Conservation (phyloP, 1,139 yeast species). For the Yamadazyma spencermartinsiae region DNA sequence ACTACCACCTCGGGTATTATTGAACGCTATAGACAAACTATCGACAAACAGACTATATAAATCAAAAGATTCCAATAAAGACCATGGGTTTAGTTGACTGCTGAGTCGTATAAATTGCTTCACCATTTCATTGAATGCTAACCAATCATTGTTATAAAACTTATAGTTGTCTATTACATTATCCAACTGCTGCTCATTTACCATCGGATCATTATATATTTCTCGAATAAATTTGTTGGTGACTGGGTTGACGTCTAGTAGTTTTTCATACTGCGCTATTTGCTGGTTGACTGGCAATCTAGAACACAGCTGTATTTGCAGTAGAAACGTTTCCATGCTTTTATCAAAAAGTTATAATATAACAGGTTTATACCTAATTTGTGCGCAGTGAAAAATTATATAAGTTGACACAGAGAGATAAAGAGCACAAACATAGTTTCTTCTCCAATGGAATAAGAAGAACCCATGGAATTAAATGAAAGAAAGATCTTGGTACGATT, state of each 20-base stretch:
- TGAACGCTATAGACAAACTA: constrained; percentile 59
- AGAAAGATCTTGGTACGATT: constrained; percentile 16
- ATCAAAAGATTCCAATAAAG: constrained; percentile 58
- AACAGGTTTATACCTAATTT: not conserved
- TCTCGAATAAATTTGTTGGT: constrained; percentile 5
- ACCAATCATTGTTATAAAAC: constrained; percentile 34
- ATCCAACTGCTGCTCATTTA: not conserved
- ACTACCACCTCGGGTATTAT: constrained; percentile 51
- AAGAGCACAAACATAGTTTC: too few species aligned
- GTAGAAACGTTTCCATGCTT: constrained; percentile 1
- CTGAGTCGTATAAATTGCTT: constrained; percentile 52
- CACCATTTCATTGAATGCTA: constrained; percentile 53
- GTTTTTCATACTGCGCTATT: constrained; percentile 4
- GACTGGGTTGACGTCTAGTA: constrained; percentile 9
- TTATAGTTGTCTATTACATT: constrained; percentile 8
- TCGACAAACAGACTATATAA: constrained; percentile 52
- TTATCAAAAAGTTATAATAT: not conserved
- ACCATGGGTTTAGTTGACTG: constrained; percentile 60
- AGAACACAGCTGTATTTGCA: not conserved
- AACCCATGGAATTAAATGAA: constrained; percentile 4
- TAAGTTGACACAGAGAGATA: too few species aligned
- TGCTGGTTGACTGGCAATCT: constrained; percentile 7
- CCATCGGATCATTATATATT: constrained; percentile 5
- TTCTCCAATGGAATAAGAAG: too few species aligned
- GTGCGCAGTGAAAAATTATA: not conserved